Evolutionary conservation across 306 rosid species (phyloP).

Genomic region (Medicago arabica): DNA sequence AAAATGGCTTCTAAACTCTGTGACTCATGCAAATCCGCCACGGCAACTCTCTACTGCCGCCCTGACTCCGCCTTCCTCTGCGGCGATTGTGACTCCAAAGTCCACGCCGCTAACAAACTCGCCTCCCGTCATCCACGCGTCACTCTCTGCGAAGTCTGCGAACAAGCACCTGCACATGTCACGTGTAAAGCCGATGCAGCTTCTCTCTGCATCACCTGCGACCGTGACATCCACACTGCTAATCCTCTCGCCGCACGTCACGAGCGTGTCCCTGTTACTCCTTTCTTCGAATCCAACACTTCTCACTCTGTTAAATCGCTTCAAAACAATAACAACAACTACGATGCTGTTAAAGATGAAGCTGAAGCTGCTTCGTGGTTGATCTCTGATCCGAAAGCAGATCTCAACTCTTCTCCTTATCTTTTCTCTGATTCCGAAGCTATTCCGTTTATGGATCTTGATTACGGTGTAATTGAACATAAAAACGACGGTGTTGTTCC

Average conservation of each 20-base stretch:
- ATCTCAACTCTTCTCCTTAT: conserved; percentile 40
- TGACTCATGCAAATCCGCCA: conserved; percentile 88
- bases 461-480: conserved; percentile 56
- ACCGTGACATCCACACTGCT: conserved; percentile 91
- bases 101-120: conserved; percentile 94
- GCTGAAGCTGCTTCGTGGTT: conserved; percentile 98
- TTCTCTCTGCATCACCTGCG: conserved; percentile 82
- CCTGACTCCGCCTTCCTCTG: conserved; percentile 95
- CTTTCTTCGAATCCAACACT: conserved; percentile 53
- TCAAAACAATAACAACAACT: conserved; percentile 55
- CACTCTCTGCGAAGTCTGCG: conserved; percentile 85
- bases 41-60: conserved; percentile 84
- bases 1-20: conserved; percentile 92
- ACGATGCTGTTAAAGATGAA: conserved; percentile 64
- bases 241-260: conserved; percentile 95
- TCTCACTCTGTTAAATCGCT: conserved; percentile 50
- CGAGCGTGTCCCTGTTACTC: conserved; percentile 70
- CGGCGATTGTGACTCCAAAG: conserved; percentile 64
- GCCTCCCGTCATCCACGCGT: conserved; percentile 96
- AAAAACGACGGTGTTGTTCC: conserved; percentile 90
- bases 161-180: conserved; percentile 90
- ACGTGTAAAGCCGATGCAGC: conserved; percentile 98
- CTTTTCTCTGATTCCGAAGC: conserved; percentile 67
- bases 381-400: conserved; percentile 67
- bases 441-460: conserved; percentile 79